phyloP scores from a whole-genome alignment of 1,284 basidiomycete genomes.

The Ceratobasidium sp. region DNA sequence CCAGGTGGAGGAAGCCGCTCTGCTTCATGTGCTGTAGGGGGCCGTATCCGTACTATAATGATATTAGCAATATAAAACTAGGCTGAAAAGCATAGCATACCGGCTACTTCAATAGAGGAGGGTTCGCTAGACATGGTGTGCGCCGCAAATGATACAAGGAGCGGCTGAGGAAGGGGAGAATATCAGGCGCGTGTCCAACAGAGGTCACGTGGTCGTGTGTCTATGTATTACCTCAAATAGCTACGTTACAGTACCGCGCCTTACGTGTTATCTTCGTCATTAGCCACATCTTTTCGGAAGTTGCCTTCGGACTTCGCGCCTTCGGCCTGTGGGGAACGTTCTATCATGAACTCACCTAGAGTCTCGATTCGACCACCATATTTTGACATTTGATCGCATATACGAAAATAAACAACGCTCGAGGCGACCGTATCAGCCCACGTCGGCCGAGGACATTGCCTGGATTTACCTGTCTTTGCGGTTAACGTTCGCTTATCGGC shows the following conservation, averaged over 20 bases:
- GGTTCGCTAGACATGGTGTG: slow-evolving; percentile 74
- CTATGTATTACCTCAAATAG: background rate
- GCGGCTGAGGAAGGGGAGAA: slow-evolving; percentile 26
- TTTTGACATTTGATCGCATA: background rate
- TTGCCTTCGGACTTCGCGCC: slow-evolving; percentile 13
- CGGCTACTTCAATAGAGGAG: slow-evolving; percentile 88
- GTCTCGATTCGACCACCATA: background rate
- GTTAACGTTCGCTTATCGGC: slow-evolving; percentile 41
- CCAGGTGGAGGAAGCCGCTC: slow-evolving; percentile 78
- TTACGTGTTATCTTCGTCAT: background rate
- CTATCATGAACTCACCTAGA: background rate
- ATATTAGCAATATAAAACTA: slow-evolving; percentile 40
- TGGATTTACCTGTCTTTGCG: background rate
- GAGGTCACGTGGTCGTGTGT: slow-evolving; percentile 36
- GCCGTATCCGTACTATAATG: slow-evolving; percentile 85
- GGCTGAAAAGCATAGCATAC: slow-evolving; percentile 59
- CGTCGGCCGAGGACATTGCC: slow-evolving; percentile 35
- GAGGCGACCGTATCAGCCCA: slow-evolving; percentile 1
- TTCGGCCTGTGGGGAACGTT: slow-evolving; percentile 1
- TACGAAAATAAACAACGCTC: background rate
- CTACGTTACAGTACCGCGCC: too few relatives aligned
- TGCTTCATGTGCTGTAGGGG: slow-evolving; percentile 86
- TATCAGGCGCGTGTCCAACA: slow-evolving; percentile 44
- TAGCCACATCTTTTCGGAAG: background rate
- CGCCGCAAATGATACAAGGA: slow-evolving; percentile 30